These are phyloP conservation scores for Colletotrichum echinochloae DNA, from an alignment of 2,329 filamentous ascomycete species.

Conservation along the genomic window DNA sequence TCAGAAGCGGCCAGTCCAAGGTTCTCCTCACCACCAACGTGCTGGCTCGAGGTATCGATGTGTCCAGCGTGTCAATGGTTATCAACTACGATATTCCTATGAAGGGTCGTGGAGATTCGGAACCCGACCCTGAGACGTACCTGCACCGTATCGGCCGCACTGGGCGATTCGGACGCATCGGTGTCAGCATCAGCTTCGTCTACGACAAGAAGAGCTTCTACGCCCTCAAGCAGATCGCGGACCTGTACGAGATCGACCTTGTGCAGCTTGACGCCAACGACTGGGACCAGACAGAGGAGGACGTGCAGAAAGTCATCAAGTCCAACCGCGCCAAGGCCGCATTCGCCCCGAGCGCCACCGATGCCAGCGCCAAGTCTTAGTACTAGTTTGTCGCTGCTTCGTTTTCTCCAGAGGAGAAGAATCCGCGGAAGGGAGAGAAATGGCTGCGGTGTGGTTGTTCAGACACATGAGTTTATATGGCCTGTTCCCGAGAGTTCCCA, in stretches of 20 bases:
- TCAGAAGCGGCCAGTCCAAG: slow-evolving; percentile 88
- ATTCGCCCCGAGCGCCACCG: slow-evolving; percentile 62
- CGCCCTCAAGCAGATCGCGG: slow-evolving; percentile 82
- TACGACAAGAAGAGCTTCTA: slow-evolving; percentile 85
- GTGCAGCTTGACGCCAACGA: slow-evolving; percentile 85
- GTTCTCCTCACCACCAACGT: slow-evolving; percentile 99
- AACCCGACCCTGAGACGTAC: slow-evolving; percentile 95
- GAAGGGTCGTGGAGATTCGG: slow-evolving; percentile 79
- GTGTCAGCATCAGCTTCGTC: slow-evolving; percentile 95
- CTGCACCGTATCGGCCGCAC: slow-evolving; percentile 98
- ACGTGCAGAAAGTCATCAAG: slow-evolving; percentile 86
- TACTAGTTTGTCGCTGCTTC: slow-evolving; percentile 8
- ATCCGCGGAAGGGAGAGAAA: neutral
- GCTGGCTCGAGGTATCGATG: slow-evolving; percentile 93
- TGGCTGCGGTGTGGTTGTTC: slow-evolving; percentile 1
- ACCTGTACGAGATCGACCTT: slow-evolving; percentile 83
- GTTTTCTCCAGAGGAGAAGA: neutral
- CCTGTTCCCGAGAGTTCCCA: slow-evolving; percentile 15
- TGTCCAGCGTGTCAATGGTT: slow-evolving; percentile 93
- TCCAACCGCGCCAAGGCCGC: slow-evolving; percentile 70
- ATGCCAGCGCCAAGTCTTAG: slow-evolving; percentile 42
- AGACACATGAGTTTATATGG: slow-evolving; percentile 3
- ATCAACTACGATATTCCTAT: slow-evolving; percentile 95
- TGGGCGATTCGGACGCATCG: slow-evolving; percentile 94
- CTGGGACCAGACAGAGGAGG: slow-evolving; percentile 89